Percentiles rank a stretch among this genome's conserved stretches.
Evolutionary conservation across 345 rosid genomes (phyloP).

Genomic region (Diplotaxis tenuifolia): DNA sequence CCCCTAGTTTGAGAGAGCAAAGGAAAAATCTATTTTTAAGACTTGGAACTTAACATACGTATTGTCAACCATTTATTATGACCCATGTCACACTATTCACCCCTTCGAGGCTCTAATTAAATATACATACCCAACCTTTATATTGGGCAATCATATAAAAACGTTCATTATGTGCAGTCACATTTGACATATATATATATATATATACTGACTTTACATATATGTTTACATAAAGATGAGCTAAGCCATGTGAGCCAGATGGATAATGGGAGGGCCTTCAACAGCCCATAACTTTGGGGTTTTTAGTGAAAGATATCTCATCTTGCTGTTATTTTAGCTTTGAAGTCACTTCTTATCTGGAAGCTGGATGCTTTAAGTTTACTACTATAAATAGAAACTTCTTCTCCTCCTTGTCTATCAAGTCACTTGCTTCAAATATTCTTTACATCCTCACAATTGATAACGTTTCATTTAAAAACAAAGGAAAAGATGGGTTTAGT

Average conservation of each 20-base stretch:
- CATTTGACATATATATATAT: neutral
- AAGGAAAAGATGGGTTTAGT: conserved; percentile 38
- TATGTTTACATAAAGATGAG: conserved; percentile 21
- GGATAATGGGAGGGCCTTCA: conserved; percentile 31
- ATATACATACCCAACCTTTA: conserved; percentile 1
- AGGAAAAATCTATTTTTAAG: neutral
- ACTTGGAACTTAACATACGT: conserved; percentile 9
- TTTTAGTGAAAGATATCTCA: conserved; percentile 8
- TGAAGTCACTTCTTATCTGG: conserved; percentile 17
- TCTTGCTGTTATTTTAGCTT: conserved; percentile 16
- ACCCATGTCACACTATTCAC: conserved; percentile 16
- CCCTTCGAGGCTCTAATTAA: conserved; percentile 29
- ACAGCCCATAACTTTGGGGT: conserved; percentile 29
- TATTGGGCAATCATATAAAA: conserved; percentile 11
- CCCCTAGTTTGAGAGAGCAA: conserved; percentile 26
- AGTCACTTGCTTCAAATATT: conserved; percentile 16
- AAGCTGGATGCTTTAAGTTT: conserved; percentile 8
- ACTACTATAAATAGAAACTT: conserved; percentile 32
- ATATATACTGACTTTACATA: no score
- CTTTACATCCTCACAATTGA: neutral
- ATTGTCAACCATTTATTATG: conserved; percentile 10
- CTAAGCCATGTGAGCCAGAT: conserved; percentile 37
- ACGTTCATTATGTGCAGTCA: conserved; percentile 6
- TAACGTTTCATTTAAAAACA: neutral
- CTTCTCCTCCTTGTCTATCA: conserved; percentile 24